Evolutionary conservation across 768 basidiomycete species (phyloP), one percentile per base, ranked within the genome.

Genomic region (Botryobasidium botryosum): DNA sequence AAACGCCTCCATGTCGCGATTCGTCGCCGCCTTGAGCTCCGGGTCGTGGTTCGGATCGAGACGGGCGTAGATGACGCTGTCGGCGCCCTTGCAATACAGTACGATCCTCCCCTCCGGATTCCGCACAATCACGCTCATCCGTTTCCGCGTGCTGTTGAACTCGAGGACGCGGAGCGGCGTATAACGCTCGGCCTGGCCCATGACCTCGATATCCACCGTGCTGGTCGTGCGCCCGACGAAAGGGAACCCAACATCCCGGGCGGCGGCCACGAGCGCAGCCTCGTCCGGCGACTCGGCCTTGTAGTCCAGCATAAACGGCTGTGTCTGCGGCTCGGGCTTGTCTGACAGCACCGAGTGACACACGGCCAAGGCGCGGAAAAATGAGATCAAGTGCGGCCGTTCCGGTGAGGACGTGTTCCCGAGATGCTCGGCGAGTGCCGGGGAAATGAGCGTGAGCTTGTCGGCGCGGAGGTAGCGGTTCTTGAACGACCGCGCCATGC

Each of bases 241-340:
- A 1, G 85, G 82, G 59, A 94, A 97, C 0, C 92, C 92, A 4
- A 78, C 78, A 57, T 97, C 92, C 29, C 91, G 70, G 13, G 92
- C 91, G 6, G 84, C 87, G 25, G 71, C 79, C 6, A 97, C 92
- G 27, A 97, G 69, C 10, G 92, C 92, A 18, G 88, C 86, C 58
- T 96, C 92, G 56, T 96, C 90, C 0, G 88, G 91, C 3, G 81
- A 85, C 62, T 99, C 91, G 3, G 92, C 92, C 62, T 96, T 97
- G 68, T 96, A 97, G 47, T 80, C 74, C 45, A 92, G 57, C 6
- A 64, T 57, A 56, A 69, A 74, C 0, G 85, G 82, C 3, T 74
- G 61, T 20, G 62, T 63, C 45, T 68, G 57, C 1, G 75, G 71
- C 26, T 82, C 77, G 0, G 81, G 72, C 43, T 65, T 69, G 51